These are phyloP conservation scores for Craspedostauros australis DNA, from an alignment of 108 stramenopile genomes.

Conservation along the genomic window DNA sequence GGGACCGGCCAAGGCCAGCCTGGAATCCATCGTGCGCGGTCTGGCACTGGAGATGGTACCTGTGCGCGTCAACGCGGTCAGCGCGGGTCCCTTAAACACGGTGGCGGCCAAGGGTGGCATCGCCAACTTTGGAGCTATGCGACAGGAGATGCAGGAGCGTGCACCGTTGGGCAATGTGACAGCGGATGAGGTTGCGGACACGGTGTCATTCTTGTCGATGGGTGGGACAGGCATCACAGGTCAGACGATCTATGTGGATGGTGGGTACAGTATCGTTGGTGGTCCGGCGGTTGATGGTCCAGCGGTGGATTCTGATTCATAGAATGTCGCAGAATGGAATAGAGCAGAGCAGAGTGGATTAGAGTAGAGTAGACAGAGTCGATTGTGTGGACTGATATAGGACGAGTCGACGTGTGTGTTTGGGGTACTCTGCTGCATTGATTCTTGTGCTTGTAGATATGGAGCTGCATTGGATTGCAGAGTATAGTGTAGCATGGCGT, in stretches of 20 bases:
- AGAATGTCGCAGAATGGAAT: too few relatives aligned
- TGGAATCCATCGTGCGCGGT: constrained; percentile 42
- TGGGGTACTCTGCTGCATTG: too few relatives aligned
- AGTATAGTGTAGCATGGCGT: too few relatives aligned
- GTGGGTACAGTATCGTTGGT: constrained; percentile 43
- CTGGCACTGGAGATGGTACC: constrained; percentile 41
- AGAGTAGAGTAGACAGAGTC: too few relatives aligned
- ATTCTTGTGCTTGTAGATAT: too few relatives aligned
- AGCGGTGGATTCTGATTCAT: too few relatives aligned
- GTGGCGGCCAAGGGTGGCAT: constrained; percentile 51
- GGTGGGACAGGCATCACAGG: constrained; percentile 40
- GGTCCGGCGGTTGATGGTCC: too few relatives aligned
- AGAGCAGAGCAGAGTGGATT: too few relatives aligned
- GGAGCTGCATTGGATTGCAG: too few relatives aligned
- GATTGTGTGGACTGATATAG: too few relatives aligned
- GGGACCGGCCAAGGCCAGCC: constrained; percentile 68
- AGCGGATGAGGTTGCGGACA: constrained; percentile 40
- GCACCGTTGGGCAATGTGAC: constrained; percentile 41
- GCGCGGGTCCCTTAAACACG: constrained; percentile 57
- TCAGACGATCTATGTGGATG: constrained; percentile 57
- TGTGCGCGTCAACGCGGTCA: constrained; percentile 57
- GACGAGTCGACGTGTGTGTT: too few relatives aligned
- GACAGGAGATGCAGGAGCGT: constrained; percentile 15
- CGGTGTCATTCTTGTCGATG: constrained; percentile 31
- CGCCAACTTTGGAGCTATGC: constrained; percentile 34